Evolutionary conservation across 805 yeast species (phyloP).

Genomic region (Metschnikowia henanensis): DNA sequence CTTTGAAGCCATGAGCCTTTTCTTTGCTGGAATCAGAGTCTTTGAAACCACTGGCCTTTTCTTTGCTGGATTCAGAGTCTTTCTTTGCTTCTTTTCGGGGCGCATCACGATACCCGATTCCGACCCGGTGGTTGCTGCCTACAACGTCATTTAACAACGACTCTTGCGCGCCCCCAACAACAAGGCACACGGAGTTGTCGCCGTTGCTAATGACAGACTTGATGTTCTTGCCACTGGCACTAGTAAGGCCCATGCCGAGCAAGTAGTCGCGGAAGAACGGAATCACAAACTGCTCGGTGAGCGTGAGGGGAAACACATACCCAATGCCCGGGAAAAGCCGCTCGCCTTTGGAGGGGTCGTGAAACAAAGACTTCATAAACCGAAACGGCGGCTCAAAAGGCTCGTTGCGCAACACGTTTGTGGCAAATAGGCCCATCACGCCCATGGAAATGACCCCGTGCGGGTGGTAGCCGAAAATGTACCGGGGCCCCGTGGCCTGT

Average conservation of each 20-base stretch:
- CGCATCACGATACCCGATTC: constrained; percentile 31
- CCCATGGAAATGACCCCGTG: constrained; percentile 96
- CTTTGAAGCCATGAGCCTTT: too few species aligned
- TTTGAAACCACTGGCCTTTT: too few species aligned
- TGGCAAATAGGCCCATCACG: constrained; percentile 78
- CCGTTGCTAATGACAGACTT: constrained; percentile 57
- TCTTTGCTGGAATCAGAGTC: too few species aligned
- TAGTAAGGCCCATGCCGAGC: constrained; percentile 75
- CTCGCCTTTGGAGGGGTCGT: constrained; percentile 71
- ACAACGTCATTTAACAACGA: constrained; percentile 55
- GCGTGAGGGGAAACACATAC: constrained; percentile 70
- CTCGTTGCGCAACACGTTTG: constrained; percentile 47
- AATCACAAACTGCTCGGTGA: constrained; percentile 76
- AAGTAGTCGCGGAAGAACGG: constrained; percentile 90
- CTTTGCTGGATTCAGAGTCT: too few species aligned
- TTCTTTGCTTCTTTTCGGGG: constrained; percentile 10
- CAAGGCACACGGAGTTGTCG: constrained; percentile 80
- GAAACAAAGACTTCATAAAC: constrained; percentile 37
- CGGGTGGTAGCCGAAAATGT: constrained; percentile 93
- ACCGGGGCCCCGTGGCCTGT: constrained; percentile 62
- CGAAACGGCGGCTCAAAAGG: constrained; percentile 39
- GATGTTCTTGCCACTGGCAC: constrained; percentile 78
- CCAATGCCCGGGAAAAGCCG: constrained; percentile 79
- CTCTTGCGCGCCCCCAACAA: constrained; percentile 96
- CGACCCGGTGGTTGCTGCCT: constrained; percentile 31